These are phyloP conservation scores for Candida pseudocylindracea DNA, from an alignment of 1,139 yeast genomes.

Conservation along the genomic window DNA sequence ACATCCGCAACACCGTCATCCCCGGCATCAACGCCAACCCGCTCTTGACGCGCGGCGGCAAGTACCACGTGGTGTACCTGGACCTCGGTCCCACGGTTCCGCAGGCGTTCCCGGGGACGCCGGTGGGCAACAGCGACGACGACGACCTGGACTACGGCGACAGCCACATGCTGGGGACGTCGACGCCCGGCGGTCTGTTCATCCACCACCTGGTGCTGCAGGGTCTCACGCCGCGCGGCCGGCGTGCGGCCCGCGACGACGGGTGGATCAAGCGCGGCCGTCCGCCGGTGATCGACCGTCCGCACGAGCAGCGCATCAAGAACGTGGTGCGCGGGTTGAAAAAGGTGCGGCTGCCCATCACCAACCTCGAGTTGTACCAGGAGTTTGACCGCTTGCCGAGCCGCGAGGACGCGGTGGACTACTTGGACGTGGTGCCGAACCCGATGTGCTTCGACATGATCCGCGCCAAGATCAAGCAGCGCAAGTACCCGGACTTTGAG, in stretches of 20 bases:
- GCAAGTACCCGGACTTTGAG: constrained; percentile 61
- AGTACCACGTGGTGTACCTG: constrained; percentile 26
- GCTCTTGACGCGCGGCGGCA: constrained; percentile 15
- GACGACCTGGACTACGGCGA: constrained; percentile 8
- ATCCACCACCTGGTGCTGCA: too few relatives aligned
- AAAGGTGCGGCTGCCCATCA: constrained; percentile 35
- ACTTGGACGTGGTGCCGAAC: constrained; percentile 34
- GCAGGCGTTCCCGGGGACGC: background rate
- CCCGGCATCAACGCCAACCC: constrained; percentile 26
- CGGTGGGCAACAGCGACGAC: constrained; percentile 10
- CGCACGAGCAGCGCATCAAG: constrained; percentile 82
- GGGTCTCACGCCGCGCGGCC: constrained; percentile 1
- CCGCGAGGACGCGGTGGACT: constrained; percentile 37
- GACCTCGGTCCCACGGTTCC: constrained; percentile 30
- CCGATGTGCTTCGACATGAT: constrained; percentile 76
- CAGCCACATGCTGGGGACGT: constrained; percentile 1
- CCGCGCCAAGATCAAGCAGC: constrained; percentile 63
- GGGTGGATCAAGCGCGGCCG: constrained; percentile 69
- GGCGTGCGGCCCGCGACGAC: constrained; percentile 10
- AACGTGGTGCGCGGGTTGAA: constrained; percentile 64
- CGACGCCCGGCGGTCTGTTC: constrained; percentile 1
- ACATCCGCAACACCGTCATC: constrained; percentile 27
- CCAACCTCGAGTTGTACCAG: constrained; percentile 24
- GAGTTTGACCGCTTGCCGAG: constrained; percentile 76
- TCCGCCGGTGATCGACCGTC: constrained; percentile 89